phyloP scores from a whole-genome alignment of 441 rosid genomes.

The Rhodomyrtus psidioides region DNA sequence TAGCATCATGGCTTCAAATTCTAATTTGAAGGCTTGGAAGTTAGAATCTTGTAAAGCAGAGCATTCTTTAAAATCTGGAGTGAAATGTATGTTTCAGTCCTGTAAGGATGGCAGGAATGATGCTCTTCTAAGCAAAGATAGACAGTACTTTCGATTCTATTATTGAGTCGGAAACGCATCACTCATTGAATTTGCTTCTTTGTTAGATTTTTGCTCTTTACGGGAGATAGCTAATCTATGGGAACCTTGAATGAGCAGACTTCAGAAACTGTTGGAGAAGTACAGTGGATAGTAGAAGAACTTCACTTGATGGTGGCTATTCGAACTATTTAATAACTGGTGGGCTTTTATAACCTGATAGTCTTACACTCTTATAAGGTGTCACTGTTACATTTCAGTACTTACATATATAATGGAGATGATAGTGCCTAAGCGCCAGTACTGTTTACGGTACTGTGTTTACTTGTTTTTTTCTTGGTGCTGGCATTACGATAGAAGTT shows the following conservation, averaged over 20 bases:
- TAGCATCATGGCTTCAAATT: neutral
- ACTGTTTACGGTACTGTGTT: neutral
- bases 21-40: neutral
- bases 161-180: neutral
- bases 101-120: neutral
- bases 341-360: neutral
- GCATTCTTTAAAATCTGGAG: neutral
- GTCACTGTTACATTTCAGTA: neutral
- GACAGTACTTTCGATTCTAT: neutral
- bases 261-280: neutral
- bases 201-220: neutral
- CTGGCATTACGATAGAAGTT: neutral
- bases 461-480: neutral
- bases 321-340: neutral
- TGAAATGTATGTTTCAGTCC: neutral
- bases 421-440: neutral
- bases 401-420: neutral
- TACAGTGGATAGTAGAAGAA: neutral
- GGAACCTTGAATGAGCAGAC: neutral
- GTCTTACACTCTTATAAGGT: neutral
- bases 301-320: neutral
- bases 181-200: neutral
- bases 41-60: neutral
- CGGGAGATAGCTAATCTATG: neutral
- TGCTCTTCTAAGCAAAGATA: neutral